A percentile compares a stretch with the other conserved stretches of the same genome.
These are phyloP conservation scores for Heteromeles arbutifolia DNA, from an alignment of 306 rosid species.

Conservation along the genomic window DNA sequence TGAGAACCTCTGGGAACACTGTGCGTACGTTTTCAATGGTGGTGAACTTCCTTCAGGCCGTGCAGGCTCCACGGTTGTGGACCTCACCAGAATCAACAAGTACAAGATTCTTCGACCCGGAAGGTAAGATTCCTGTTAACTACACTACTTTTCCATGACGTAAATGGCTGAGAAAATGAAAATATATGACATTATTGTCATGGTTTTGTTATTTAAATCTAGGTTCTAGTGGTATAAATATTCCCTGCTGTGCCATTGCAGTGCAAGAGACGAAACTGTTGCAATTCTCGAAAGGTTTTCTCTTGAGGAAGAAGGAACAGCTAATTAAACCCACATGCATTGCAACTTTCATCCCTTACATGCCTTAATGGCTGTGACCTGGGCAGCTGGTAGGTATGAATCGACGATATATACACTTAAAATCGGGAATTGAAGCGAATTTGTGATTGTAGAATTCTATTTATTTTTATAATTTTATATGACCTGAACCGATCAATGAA, in stretches of 20 bases:
- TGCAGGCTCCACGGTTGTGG: constrained; percentile 83
- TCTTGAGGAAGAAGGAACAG: constrained; percentile 32
- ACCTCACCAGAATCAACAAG: constrained; percentile 56
- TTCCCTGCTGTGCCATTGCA: constrained; percentile 23
- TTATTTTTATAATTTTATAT: too few relatives aligned
- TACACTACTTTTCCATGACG: background rate
- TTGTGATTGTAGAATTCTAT: background rate
- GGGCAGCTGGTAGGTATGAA: background rate
- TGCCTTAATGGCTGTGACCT: background rate
- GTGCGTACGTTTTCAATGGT: constrained; percentile 73
- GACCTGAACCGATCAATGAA: too few relatives aligned
- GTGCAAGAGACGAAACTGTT: constrained; percentile 64
- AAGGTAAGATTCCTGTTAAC: constrained; percentile 43
- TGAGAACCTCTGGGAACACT: constrained; percentile 73
- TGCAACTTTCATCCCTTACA: background rate
- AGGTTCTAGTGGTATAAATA: background rate
- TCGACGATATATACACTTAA: background rate
- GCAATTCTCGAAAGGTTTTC: constrained; percentile 55
- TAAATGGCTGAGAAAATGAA: background rate
- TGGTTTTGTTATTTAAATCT: background rate
- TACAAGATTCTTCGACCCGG: constrained; percentile 84
- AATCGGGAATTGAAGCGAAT: background rate
- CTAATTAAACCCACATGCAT: constrained; percentile 16
- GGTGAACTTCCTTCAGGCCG: constrained; percentile 84
- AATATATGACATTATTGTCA: background rate